phyloP scores from a whole-genome alignment of 148 eudicot genomes.

The Nyssa sinensis region DNA sequence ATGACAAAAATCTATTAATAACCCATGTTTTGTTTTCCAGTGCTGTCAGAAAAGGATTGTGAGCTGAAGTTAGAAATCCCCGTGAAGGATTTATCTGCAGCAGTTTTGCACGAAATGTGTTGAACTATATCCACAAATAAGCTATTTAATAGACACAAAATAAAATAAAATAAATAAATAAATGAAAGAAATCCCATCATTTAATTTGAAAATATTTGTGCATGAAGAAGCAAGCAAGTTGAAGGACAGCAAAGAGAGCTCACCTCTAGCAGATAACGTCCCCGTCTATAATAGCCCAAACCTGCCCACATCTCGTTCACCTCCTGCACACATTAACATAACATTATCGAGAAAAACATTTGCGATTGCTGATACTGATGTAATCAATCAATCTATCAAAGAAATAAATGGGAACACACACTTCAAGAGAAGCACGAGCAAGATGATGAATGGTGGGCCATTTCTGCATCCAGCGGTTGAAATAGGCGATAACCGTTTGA shows the following conservation, averaged over 20 bases:
- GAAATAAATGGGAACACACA: constrained; percentile 11
- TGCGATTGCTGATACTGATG: neutral
- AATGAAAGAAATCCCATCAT: no score
- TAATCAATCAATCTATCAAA: neutral
- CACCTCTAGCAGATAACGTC: constrained; percentile 83
- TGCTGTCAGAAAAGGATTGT: no score
- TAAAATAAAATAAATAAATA: no score
- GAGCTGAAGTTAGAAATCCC: no score
- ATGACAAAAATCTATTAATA: no score
- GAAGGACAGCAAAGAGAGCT: neutral
- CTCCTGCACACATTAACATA: constrained; percentile 50
- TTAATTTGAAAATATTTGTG: neutral
- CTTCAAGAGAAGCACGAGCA: constrained; percentile 83
- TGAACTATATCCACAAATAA: no score
- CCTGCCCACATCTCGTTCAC: constrained; percentile 99
- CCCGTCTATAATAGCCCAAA: constrained; percentile 93
- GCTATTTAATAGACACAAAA: no score
- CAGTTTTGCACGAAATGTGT: no score
- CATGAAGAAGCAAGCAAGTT: neutral
- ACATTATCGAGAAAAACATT: neutral
- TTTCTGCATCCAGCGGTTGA: constrained; percentile 75
- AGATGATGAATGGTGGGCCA: constrained; percentile 87
- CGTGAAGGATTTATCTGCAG: no score
- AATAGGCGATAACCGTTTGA: constrained; percentile 76
- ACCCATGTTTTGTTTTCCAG: no score